Base-by-base conservation (phyloP, 2,329 filamentous ascomycete species). In the Aspergillus chevalieri region DNA sequence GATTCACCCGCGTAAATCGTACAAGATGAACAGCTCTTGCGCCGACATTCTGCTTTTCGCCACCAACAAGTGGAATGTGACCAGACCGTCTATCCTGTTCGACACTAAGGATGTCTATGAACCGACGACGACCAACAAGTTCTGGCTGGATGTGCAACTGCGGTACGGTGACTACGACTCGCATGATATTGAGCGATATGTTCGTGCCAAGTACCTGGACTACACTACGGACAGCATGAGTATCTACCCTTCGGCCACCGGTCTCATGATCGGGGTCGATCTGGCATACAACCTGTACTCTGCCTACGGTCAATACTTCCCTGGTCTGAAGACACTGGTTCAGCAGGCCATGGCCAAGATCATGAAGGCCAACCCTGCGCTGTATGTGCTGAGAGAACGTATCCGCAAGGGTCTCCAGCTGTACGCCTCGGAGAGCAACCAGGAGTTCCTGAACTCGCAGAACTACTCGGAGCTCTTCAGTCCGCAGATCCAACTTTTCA, bases 21-120 rank as follows among this genome's bases (percentile, higher is more conserved):
- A 98, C 82, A 98, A 98, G 82, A 98, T 98, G 93, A 98, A 98
- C 78, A 96, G 91, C 63, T 97, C 92, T 50, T 97, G 93, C 64
- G 93, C 94, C 4, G 93, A 98, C 69, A 96, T 98, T 55, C 79
- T 97, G 48, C 81, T 98, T 8, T 98, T 98, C 65, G 92, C 93
- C 34, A 95, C 87, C 56, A 93, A 97, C 75, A 98, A 97, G 70
- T 98, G 94, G 94, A 97, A 95, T 55, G 91, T 98, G 47, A 96
- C 91, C 0, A 80, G 89, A 2, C 94, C 93, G 1, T 97, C 92
- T 3, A 81, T 95, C 60, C 76, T 98, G 3, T 95, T 94, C 65
- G 93, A 98, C 61, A 96, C 89, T 46, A 97, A 97, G 75, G 93
- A 98, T 66, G 83, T 87, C 15, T 95, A 97, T 65, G 92, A 94